Base-by-base conservation (phyloP, 495 filamentous ascomycete species). In the Aspergillus sparsus region DNA sequence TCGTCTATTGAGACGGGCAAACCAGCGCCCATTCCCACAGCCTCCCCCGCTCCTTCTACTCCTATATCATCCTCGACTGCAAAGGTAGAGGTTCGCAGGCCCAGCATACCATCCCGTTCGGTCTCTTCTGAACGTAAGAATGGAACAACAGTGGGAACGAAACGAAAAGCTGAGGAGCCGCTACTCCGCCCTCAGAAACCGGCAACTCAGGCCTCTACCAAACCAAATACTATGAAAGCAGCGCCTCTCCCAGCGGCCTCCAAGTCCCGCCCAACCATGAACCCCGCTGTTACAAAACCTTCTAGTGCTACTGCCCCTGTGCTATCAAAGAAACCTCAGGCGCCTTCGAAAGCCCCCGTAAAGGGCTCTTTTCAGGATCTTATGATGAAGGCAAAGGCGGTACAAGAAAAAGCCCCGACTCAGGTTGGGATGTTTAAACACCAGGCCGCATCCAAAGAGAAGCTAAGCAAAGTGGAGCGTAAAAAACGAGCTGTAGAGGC, bases 1-100 rank as follows among this genome's bases (percentile, higher is more conserved):
- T 78, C 82, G 59, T 83, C 80, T 36, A 76, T 85, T 41, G 74
- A 78, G 67, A 77, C 77, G 68, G 80, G 75, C 45, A 74, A 74
- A 49, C 71, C 72, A 44, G 55, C 74, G 37, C 70, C 67, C 35
- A 53, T 67, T 15, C 69, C 71, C 13, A 61, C 61, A 33, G 42
- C 62, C 52, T 57, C 73, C 16, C 63, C 72, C 35, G 64, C 66
- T 16, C 66, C 69, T 46, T 66, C 78, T 53, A 64, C 68, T 15
- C 65, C 69, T 11, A 57, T 62, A 27, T 60, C 73, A 15, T 65
- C 74, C n/a, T 59, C 69, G 7, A 62, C 49, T 5, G 16, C 62
- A 1, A 78, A 68, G 57, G 55, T 68, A 13, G 70, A 73, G 34
- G 63, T 61, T 35, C 71, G 64, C 42, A 71, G 66, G 37, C 49